These are phyloP conservation scores for Tricholoma furcatifolium DNA, from an alignment of 768 basidiomycete genomes.

Conservation along the genomic window DNA sequence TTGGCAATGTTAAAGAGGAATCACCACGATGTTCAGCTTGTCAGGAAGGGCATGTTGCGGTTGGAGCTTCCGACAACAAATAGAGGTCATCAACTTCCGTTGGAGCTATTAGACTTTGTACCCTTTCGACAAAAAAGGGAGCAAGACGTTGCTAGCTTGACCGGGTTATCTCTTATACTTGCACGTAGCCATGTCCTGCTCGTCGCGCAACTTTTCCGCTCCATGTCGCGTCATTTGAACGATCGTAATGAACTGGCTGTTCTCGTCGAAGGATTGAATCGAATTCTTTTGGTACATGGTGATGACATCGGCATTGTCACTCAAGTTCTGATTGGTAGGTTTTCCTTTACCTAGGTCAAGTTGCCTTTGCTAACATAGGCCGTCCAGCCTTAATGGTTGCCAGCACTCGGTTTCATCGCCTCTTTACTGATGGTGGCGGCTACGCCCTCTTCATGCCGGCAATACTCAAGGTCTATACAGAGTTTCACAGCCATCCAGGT, in stretches of 20 bases:
- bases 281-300: slow-evolving; percentile 64
- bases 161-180: slow-evolving; percentile 56
- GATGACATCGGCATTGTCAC: slow-evolving; percentile 77
- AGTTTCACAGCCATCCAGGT: slow-evolving; percentile 52
- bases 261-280: slow-evolving; percentile 70
- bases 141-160: slow-evolving; percentile 22
- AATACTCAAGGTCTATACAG: slow-evolving; percentile 67
- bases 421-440: slow-evolving; percentile 70
- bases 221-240: slow-evolving; percentile 68
- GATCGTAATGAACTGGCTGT: slow-evolving; percentile 66
- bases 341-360: neutral
- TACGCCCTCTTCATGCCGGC: slow-evolving; percentile 77
- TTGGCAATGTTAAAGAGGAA: slow-evolving; percentile 62
- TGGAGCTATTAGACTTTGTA: slow-evolving; percentile 48
- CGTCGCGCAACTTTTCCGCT: slow-evolving; percentile 67
- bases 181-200: slow-evolving; percentile 70
- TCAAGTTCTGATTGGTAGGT: slow-evolving; percentile 69
- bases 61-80: slow-evolving; percentile 54
- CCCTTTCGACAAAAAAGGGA: slow-evolving; percentile 29
- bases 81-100: slow-evolving; percentile 19
- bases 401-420: slow-evolving; percentile 71
- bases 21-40: slow-evolving; percentile 63
- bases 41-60: slow-evolving; percentile 64
- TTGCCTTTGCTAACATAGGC: slow-evolving; percentile 2
- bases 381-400: slow-evolving; percentile 67